A percentile compares a stretch with the other conserved stretches of the same genome.
Evolutionary conservation across 352 stramenopile species (phyloP).

Genomic region (Bremia lactucae): DNA sequence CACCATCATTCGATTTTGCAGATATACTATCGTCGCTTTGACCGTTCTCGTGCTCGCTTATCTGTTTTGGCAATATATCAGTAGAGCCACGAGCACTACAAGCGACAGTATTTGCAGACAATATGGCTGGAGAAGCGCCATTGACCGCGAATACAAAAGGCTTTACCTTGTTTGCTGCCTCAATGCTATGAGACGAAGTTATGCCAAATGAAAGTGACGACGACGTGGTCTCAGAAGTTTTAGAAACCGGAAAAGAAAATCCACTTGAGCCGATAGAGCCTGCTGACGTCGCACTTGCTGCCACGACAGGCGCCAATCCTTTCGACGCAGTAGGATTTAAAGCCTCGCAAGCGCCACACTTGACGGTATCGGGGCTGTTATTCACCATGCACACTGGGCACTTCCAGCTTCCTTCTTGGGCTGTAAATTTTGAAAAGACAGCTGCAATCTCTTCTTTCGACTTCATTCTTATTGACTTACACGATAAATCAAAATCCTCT

Average conservation of each 20-base stretch:
- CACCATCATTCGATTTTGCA: too few species aligned
- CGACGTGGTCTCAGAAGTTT: slow-evolving; percentile 4
- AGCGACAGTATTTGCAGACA: too few species aligned
- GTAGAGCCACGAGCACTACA: slow-evolving; percentile 2
- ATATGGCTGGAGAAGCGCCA: not conserved
- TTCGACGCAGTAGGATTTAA: slow-evolving; percentile 36
- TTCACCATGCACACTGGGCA: slow-evolving; percentile 38
- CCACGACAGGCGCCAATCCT: slow-evolving; percentile 9
- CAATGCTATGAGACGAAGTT: not conserved
- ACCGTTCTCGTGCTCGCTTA: too few species aligned
- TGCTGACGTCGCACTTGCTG: slow-evolving; percentile 11
- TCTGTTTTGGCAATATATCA: too few species aligned
- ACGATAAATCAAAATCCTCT: slow-evolving; percentile 7
- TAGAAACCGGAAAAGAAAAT: slow-evolving; percentile 28
- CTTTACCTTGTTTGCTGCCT: slow-evolving; percentile 1
- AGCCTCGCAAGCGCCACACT: slow-evolving; percentile 38
- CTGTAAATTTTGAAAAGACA: slow-evolving; percentile 38
- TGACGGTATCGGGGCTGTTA: slow-evolving; percentile 26
- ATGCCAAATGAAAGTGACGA: slow-evolving; percentile 24
- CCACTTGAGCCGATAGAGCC: slow-evolving; percentile 26
- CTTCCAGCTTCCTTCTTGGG: slow-evolving; percentile 49
- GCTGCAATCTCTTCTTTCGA: slow-evolving; percentile 39
- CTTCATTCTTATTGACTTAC: slow-evolving; percentile 25
- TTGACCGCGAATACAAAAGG: slow-evolving; percentile 19
- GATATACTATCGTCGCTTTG: too few species aligned